Evolutionary conservation across 768 basidiomycete genomes (phyloP).

Genomic region (Pleurotus tuoliensis): DNA sequence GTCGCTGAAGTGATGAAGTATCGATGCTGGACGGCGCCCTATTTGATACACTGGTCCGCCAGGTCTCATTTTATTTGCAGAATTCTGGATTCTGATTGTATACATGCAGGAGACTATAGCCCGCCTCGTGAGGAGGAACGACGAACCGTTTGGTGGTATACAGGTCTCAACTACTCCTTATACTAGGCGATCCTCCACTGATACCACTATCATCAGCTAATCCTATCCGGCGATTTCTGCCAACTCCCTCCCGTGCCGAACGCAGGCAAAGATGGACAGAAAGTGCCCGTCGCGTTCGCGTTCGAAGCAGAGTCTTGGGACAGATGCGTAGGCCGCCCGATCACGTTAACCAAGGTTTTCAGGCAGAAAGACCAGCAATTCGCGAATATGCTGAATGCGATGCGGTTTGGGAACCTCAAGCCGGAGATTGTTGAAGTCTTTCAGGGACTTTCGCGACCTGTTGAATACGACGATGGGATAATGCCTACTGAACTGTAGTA

Average conservation of each 20-base stretch:
- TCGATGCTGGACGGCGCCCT: conserved; percentile 84
- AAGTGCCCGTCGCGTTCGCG: conserved; percentile 57
- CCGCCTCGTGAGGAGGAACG: conserved; percentile 45
- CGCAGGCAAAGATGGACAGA: conserved; percentile 41
- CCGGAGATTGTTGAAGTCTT: conserved; percentile 45
- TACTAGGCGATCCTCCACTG: neutral
- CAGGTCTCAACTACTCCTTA: conserved; percentile 44
- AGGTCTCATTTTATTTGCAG: neutral
- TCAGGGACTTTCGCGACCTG: conserved; percentile 46
- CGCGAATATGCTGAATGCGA: conserved; percentile 81
- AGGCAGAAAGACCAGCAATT: conserved; percentile 84
- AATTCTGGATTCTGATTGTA: conserved; percentile 24
- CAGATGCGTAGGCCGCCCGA: conserved; percentile 51
- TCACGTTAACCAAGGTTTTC: conserved; percentile 72
- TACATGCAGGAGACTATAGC: conserved; percentile 56
- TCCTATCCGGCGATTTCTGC: conserved; percentile 87
- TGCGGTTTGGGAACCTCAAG: conserved; percentile 72
- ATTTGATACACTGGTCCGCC: conserved; percentile 75
- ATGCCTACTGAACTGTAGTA: conserved; percentile 73
- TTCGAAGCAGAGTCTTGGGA: conserved; percentile 82
- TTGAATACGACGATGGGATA: conserved; percentile 68
- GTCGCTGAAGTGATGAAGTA: conserved; percentile 39
- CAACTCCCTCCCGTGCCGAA: conserved; percentile 81
- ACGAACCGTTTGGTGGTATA: conserved; percentile 78
- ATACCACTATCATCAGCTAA: conserved; percentile 43